Evolutionary conservation across 805 yeast genomes (phyloP), one percentile per base, ranked within the genome.

Genomic region (Komagataella mondaviorum): DNA sequence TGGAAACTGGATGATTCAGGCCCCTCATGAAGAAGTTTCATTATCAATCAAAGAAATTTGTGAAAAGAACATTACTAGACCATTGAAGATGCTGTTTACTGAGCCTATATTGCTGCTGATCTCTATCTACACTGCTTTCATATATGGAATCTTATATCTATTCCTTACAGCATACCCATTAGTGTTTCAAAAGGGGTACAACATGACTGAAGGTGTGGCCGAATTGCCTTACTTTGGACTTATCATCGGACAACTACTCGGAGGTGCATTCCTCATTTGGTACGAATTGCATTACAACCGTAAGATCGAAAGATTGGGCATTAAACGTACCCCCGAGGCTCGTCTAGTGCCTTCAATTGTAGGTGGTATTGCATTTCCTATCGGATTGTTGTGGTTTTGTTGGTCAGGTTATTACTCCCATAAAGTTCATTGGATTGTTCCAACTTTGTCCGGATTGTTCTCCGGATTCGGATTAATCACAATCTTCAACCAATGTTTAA

Each of bases 331-430:
- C 17, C 95, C 96, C 0, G 96, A 89, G 65, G 84, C 81, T 43
- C 79, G 96, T 65, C 71, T 89, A 52, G 79, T 82, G 16, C 81
- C 90, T 39, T 78, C 88, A 84, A 76, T 87, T 67, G 65, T 75
- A 46, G 90, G 95, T 36, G 81, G 83, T 22, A 56, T 86, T 51
- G 62, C 75, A 6, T 87, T 89, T 70, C 84, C 95, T 24, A 71
- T 79, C 51, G 96, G 96, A 51, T 70, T 88, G 55, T 73, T 88
- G 60, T 85, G 96, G 96, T 73, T 89, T 64, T 78, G 86, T 52
- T 89, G 96, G 96, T 71, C 91, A 7, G 96, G 96, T 62, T 76
- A 78, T 55, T 89, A 81, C 65, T 82, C 77, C 49, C 65, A 81
- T 43, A 66, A 66, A 46, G 78, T 87, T 44, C 96, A 83, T 62